Conservation (phyloP, 805 yeast species). For the Metschnikowia lunata region DNA sequence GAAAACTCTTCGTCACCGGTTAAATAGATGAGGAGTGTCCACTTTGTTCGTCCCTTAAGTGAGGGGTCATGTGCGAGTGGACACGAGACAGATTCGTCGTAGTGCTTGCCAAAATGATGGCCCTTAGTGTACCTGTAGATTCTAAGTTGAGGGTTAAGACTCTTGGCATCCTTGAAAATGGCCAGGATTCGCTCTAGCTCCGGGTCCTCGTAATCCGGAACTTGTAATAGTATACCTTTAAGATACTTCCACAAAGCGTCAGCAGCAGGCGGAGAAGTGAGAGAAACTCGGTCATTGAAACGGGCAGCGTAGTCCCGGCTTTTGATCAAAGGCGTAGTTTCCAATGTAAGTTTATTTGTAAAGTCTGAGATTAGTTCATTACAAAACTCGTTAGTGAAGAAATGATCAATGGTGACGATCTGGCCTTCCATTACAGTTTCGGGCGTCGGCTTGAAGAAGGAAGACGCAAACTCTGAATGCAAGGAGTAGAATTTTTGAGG, state of each 20-base stretch:
- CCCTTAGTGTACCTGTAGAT: constrained; percentile 53
- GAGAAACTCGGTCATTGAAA: constrained; percentile 47
- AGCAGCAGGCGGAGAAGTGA: constrained; percentile 37
- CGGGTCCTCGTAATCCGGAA: constrained; percentile 27
- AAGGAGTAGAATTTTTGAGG: constrained; percentile 17
- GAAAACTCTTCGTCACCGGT: constrained; percentile 51
- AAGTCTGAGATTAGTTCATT: constrained; percentile 36
- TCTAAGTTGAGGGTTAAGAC: constrained; percentile 53
- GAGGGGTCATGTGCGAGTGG: constrained; percentile 22
- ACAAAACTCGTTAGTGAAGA: constrained; percentile 35
- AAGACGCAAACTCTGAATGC: constrained; percentile 6
- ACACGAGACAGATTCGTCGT: constrained; percentile 51
- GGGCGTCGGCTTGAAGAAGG: constrained; percentile 19
- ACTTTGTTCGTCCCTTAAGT: constrained; percentile 41
- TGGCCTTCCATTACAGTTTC: constrained; percentile 30
- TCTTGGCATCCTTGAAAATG: constrained; percentile 38
- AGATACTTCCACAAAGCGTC: constrained; percentile 43
- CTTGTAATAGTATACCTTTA: constrained; percentile 23
- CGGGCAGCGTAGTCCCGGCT: constrained; percentile 54
- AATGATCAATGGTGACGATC: constrained; percentile 37
- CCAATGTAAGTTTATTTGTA: constrained; percentile 20
- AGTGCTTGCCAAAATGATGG: constrained; percentile 57
- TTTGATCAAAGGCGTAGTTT: constrained; percentile 46
- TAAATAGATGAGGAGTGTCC: constrained; percentile 58
- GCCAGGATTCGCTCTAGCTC: constrained; percentile 19